A percentile compares a stretch with the other conserved stretches of the same genome.
Conservation (phyloP, 2,329 filamentous ascomycete genomes). For the Elsinoe fawcettii region DNA sequence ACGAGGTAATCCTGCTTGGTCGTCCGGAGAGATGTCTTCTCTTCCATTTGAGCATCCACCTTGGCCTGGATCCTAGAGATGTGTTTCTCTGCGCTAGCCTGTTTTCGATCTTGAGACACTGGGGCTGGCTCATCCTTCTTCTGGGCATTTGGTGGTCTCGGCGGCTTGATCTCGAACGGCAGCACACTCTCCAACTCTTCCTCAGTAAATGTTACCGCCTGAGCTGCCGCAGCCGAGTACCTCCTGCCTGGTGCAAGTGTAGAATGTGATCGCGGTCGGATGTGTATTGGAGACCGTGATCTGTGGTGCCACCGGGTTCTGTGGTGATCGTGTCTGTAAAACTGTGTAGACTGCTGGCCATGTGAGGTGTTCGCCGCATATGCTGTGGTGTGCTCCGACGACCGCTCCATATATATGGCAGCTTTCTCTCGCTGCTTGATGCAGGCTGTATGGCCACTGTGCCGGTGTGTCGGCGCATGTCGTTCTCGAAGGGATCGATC, state of each 20-base stretch:
- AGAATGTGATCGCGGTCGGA: neutral
- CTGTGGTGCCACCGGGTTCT: neutral
- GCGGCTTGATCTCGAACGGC: slow-evolving; percentile 34
- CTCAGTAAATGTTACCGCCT: slow-evolving; percentile 1
- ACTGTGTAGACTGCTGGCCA: neutral
- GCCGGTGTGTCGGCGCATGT: neutral
- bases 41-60: neutral
- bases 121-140: neutral
- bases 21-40: neutral
- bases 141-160: slow-evolving; percentile 22
- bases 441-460: neutral
- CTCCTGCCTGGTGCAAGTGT: neutral
- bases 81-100: neutral
- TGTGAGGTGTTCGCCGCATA: neutral
- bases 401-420: neutral
- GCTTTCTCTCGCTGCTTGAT: neutral
- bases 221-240: slow-evolving; percentile 4
- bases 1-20: slow-evolving; percentile 6
- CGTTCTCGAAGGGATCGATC: neutral
- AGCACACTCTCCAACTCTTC: slow-evolving; percentile 34
- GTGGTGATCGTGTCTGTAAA: neutral
- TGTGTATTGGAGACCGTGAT: neutral
- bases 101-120: neutral
- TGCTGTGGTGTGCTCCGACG: neutral
- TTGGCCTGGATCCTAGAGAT: neutral